Base-by-base conservation (phyloP, 2,329 filamentous ascomycete species). In the Claviceps capensis region DNA sequence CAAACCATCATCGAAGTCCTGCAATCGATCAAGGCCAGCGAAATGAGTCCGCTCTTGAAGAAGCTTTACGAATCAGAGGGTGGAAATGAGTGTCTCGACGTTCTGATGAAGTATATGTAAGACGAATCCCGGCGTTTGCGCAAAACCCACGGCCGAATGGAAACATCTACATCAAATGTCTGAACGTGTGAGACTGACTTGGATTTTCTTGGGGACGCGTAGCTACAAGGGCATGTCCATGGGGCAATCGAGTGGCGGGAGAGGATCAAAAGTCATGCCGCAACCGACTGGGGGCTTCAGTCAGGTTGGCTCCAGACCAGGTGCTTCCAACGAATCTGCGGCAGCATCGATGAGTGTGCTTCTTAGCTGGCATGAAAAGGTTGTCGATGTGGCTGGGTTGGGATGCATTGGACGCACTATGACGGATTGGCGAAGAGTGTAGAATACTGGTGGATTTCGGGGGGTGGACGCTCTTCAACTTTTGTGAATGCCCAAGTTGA, bases 291-390 rank as follows among this genome's bases (percentile, higher is more conserved):
- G 68, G 5, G 89, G 89, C 7, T 96, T 96, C 72, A 90, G 86
- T 62, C 91, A 96, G 70, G 79, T 91, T 43, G 73, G 73, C 17
- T 68, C 68, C 13, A 69, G 81, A 51, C 75, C 79, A 7, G 74
- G 72, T 26, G 72, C 62, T 8, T 65, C 72, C 40, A 78, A 73
- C 64, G 81, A 84, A 64, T 85, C 87, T 47, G 83, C 88, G 56
- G 86, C 88, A 38, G 84, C 89, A 53, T 86, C 85, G 51, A 97
- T 97, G 93, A 97, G 93, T 65, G 93, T 98, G 49, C 69, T 98
- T 65, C 74, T 98, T 59, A 96, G 89, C 70, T 98, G 93, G 93
- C 93, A 98, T 66, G 93, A 98, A 75, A 98, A 96, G 78, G 79
- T 96, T 56, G 88, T 97, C 4, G 93, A 98, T 63, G 83, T 96